Conservation (phyloP, 495 filamentous ascomycete genomes). For the Trichodelitschia bisporula region DNA sequence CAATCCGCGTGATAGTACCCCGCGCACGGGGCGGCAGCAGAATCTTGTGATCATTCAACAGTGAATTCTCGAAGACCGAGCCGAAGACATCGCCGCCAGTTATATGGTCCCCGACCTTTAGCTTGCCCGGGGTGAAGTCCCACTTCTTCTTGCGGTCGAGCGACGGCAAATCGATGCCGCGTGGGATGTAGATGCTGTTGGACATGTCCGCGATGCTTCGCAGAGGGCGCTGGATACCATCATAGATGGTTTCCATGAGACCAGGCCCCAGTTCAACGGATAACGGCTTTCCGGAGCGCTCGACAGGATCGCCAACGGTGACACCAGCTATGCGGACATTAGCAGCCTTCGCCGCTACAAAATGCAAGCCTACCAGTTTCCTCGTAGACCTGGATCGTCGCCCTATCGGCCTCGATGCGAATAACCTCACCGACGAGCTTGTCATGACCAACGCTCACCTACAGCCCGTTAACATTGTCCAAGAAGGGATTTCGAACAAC, state of each 20-base stretch:
- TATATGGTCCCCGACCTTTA: conserved; percentile 92
- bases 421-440: conserved; percentile 90
- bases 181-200: conserved; percentile 85
- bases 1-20: conserved; percentile 78
- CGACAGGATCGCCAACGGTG: conserved; percentile 83
- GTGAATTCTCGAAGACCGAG: conserved; percentile 82
- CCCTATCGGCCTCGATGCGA: conserved; percentile 83
- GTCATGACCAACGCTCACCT: conserved; percentile 77
- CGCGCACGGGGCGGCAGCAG: conserved; percentile 74
- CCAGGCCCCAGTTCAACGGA: conserved; percentile 94
- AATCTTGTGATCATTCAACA: conserved; percentile 87
- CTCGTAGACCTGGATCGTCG: conserved; percentile 96
- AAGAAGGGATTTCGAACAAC: conserved; percentile 5
- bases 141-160: conserved; percentile 76
- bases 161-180: conserved; percentile 73
- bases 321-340: conserved; percentile 54
- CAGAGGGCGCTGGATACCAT: conserved; percentile 92
- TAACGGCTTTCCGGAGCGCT: conserved; percentile 75
- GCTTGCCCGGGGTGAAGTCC: conserved; percentile 66
- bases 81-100: conserved; percentile 91
- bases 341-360: not conserved
- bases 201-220: conserved; percentile 53
- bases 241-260: conserved; percentile 97
- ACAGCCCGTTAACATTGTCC: conserved; percentile 1
- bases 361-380: conserved; percentile 50